Percentiles rank a stretch among this genome's conserved stretches.
These are phyloP conservation scores for Tricharina praecox DNA, from an alignment of 495 filamentous ascomycete genomes.

Conservation along the genomic window DNA sequence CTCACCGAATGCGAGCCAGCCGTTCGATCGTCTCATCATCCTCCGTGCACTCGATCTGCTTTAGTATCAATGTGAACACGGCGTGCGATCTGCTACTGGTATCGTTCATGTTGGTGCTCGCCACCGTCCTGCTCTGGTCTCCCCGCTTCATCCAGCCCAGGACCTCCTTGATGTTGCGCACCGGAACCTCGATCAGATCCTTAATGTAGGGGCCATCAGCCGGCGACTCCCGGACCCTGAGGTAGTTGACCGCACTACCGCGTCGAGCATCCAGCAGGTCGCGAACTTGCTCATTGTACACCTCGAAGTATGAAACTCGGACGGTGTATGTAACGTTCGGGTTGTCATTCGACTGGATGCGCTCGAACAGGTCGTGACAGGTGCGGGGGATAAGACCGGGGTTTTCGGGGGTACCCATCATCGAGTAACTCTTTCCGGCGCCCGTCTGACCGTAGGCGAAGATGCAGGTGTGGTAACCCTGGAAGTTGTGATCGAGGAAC, in stretches of 20 bases:
- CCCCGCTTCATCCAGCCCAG: slow-evolving; percentile 79
- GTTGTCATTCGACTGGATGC: slow-evolving; percentile 68
- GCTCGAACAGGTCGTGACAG: slow-evolving; percentile 87
- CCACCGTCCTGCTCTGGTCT: slow-evolving; percentile 74
- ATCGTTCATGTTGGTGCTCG: slow-evolving; percentile 99
- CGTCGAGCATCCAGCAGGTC: slow-evolving; percentile 71
- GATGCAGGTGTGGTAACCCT: slow-evolving; percentile 97
- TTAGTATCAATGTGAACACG: slow-evolving; percentile 93
- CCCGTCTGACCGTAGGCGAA: slow-evolving; percentile 98
- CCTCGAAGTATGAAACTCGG: slow-evolving; percentile 94
- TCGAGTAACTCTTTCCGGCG: slow-evolving; percentile 94
- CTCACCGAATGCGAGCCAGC: slow-evolving; percentile 62
- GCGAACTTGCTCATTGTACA: slow-evolving; percentile 98
- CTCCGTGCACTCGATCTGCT: slow-evolving; percentile 88
- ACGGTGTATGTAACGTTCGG: slow-evolving; percentile 91
- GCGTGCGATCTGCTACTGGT: slow-evolving; percentile 86
- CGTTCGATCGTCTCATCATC: slow-evolving; percentile 93
- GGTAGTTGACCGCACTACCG: slow-evolving; percentile 70
- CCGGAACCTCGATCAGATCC: slow-evolving; percentile 81
- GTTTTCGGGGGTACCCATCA: slow-evolving; percentile 84
- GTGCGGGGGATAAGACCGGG: slow-evolving; percentile 93
- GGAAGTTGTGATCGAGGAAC: slow-evolving; percentile 97
- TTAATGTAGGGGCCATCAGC: slow-evolving; percentile 96
- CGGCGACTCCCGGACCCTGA: slow-evolving; percentile 92
- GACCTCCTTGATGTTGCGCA: slow-evolving; percentile 65